Evolutionary conservation across 345 rosid genomes (phyloP).

Genomic region (Dipteronia dyeriana): DNA sequence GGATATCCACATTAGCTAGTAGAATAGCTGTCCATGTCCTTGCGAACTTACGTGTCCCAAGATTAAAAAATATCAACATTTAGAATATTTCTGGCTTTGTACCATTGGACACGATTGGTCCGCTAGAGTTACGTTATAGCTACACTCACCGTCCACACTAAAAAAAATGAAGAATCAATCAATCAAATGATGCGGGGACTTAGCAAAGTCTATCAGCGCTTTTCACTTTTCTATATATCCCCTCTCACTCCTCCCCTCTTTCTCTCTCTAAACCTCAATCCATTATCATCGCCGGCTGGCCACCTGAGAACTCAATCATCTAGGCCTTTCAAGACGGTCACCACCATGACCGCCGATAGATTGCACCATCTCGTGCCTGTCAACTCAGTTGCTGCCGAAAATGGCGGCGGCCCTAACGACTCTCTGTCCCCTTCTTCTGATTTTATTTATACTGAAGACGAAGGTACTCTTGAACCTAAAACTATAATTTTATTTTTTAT

Average conservation of each 20-base stretch:
- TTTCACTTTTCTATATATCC: conserved; percentile 39
- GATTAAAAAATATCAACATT: not conserved
- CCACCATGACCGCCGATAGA: conserved; percentile 36
- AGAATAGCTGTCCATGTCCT: no score
- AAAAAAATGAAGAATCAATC: not conserved
- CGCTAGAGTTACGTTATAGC: not conserved
- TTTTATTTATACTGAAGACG: conserved; percentile 38
- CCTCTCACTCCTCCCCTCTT: conserved; percentile 24
- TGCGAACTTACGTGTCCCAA: not conserved
- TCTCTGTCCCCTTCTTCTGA: conserved; percentile 37
- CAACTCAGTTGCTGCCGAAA: conserved; percentile 44
- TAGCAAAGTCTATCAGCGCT: conserved; percentile 50
- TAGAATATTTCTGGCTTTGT: not conserved
- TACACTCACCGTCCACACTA: not conserved
- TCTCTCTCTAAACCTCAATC: conserved; percentile 23
- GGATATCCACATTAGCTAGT: no score
- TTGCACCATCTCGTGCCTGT: conserved; percentile 45
- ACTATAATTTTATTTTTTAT: not conserved
- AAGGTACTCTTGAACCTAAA: conserved; percentile 39
- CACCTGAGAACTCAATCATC: conserved; percentile 37
- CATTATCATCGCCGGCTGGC: conserved; percentile 33
- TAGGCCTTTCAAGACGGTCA: conserved; percentile 16
- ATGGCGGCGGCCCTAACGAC: conserved; percentile 39
- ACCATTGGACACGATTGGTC: not conserved
- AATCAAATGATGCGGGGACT: conserved; percentile 41